Base-by-base conservation (phyloP, 805 yeast genomes). In the Debaryomyces castellii region DNA sequence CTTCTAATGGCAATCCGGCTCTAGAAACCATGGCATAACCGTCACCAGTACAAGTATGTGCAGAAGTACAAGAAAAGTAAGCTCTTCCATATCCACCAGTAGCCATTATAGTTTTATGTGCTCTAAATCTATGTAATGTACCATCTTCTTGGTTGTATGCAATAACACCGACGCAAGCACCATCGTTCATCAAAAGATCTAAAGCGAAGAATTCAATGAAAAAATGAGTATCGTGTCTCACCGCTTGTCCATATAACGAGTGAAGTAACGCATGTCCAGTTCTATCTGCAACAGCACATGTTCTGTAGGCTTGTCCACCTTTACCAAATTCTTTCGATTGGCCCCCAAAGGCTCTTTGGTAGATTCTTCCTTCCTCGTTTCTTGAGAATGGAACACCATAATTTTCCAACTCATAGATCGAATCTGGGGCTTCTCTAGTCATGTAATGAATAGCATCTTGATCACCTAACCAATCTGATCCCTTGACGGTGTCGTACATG, bases 51-150 rank as follows among this genome's bases (percentile, higher is more conserved):
- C 99, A 92, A 50, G 99, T 92, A 78, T 92, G 98, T 42, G 98
- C 98, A 49, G 97, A 91, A 52, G 99, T 92, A 80, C 98, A 92
- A 11, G 96, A 88, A 82, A 94, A 94, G 80, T 92, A 92, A 53
- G 97, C 90, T 75, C 99, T 85, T 50, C 99, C 99, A 70, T 87
- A 92, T 45, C 99, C 99, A 77, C 99, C 99, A 46, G 99, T 94
- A 61, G 99, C 99, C 55, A 92, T 83, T 53, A 92, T 85, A 48
- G 99, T 92, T 73, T 87, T 88, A 75, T 91, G 97, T 47, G 98
- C 91, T 70, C 94, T 86, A 80, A 92, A 92, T 74, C 99, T 83
- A 76, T 92, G 99, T 63, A 92, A 78, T 46, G 98, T 92, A 70
- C 99, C 99, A 71, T 92, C 99, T 74, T 92, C 99, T 76, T 94